Percentiles rank a stretch among this genome's conserved stretches.
Conservation (phyloP, 257 asterid genomes). For the Solanum dulcamara region DNA sequence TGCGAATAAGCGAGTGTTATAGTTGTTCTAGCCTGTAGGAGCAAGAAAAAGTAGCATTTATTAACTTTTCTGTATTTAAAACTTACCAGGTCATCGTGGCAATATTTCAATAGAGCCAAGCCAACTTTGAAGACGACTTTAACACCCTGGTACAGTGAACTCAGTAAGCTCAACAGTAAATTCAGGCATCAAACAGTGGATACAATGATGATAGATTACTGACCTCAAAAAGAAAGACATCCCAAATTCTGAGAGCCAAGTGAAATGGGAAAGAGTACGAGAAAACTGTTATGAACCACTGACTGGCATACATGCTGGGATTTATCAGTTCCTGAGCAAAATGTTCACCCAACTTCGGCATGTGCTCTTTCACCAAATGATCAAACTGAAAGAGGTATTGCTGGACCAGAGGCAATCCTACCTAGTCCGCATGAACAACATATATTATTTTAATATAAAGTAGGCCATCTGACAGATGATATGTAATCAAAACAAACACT, state of each 20-base stretch:
- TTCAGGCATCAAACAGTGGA: conserved; percentile 1
- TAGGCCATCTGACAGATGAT: background rate
- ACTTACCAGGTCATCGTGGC: conserved; percentile 89
- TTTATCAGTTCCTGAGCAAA: conserved; percentile 82
- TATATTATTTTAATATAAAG: background rate
- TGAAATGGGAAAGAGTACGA: conserved; percentile 95
- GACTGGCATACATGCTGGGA: conserved; percentile 99
- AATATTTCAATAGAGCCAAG: conserved; percentile 75
- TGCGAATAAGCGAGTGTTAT: conserved; percentile 9
- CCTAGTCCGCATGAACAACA: conserved; percentile 39
- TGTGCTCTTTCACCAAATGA: conserved; percentile 44
- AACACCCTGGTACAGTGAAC: conserved; percentile 50
- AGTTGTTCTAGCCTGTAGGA: background rate
- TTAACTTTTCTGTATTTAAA: background rate
- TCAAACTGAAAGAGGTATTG: conserved; percentile 87
- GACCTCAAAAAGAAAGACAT: conserved; percentile 93
- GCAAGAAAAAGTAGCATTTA: background rate
- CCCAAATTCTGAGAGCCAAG: conserved; percentile 97
- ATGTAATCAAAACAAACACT: background rate
- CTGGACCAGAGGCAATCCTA: conserved; percentile 97
- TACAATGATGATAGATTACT: conserved; percentile 7
- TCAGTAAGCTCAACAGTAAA: conserved; percentile 4
- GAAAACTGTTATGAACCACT: conserved; percentile 98
- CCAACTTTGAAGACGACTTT: conserved; percentile 87
- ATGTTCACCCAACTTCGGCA: conserved; percentile 90